These are phyloP conservation scores for Mesembryanthemum crystallinum DNA, from an alignment of 148 eudicot species.

Conservation along the genomic window DNA sequence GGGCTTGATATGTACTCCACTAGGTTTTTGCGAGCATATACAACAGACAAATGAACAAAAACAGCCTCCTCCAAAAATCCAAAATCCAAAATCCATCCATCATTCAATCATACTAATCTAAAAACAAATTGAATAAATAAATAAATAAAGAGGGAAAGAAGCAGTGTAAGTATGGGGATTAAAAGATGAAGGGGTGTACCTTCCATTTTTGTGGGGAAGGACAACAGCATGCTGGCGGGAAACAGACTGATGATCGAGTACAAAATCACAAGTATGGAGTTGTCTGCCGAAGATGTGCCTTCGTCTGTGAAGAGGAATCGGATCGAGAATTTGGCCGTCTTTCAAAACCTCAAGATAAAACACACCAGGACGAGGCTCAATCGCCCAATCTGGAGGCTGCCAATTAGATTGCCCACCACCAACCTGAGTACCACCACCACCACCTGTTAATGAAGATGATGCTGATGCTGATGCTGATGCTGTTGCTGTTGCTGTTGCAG, in stretches of 20 bases:
- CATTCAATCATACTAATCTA: no score
- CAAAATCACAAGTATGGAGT: conserved; percentile 87
- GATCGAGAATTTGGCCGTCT: conserved; percentile 73
- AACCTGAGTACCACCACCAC: conserved; percentile 51
- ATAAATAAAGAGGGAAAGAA: no score
- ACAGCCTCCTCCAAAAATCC: no score
- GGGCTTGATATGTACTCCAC: no score
- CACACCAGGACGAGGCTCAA: conserved; percentile 87
- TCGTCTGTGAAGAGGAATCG: conserved; percentile 62
- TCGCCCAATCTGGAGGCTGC: conserved; percentile 99
- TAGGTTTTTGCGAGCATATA: no score
- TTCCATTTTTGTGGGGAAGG: conserved; percentile 93
- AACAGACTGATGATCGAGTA: conserved; percentile 94
- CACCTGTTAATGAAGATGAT: no score
- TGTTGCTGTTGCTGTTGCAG: no score
- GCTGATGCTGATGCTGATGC: no score
- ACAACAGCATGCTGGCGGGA: conserved; percentile 98
- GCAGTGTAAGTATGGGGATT: no score
- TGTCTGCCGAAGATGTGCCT: conserved; percentile 91
- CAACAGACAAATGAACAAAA: no score
- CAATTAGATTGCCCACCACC: conserved; percentile 91
- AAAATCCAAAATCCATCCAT: no score
- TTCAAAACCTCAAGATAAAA: conserved; percentile 85
- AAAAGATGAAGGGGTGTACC: conserved; percentile 46
- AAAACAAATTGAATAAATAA: no score